Percentiles rank a stretch among this genome's conserved stretches.
These are phyloP conservation scores for Oryza nivara DNA, from an alignment of 176 grass and related monocot genomes.

Conservation along the genomic window DNA sequence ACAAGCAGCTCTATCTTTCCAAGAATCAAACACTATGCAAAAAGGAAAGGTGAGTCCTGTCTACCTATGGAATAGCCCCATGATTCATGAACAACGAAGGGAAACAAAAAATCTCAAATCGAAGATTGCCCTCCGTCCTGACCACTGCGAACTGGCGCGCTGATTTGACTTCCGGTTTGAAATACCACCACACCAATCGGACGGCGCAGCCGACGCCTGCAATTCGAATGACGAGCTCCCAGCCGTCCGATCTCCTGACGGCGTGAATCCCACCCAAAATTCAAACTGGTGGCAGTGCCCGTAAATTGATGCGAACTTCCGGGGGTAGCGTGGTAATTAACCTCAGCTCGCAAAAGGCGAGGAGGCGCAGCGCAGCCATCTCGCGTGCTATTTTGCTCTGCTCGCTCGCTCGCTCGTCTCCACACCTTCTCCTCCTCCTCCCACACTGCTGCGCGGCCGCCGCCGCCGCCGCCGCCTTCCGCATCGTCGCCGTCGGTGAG, in stretches of 20 bases:
- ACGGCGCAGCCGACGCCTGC: slow-evolving; percentile 4
- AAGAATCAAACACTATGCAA: neutral
- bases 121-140: neutral
- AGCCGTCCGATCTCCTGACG: slow-evolving; percentile 17
- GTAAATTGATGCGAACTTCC: neutral
- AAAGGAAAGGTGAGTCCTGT: neutral
- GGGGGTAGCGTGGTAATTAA: neutral
- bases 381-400: neutral
- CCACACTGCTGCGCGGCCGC: neutral
- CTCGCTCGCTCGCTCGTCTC: neutral
- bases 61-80: neutral
- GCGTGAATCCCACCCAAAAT: slow-evolving; percentile 25
- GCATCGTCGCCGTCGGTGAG: neutral
- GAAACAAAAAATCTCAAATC: neutral
- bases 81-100: neutral
- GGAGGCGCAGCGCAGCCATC: neutral
- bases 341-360: neutral
- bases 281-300: slow-evolving; percentile 25
- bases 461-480: neutral
- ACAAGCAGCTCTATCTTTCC: too few relatives aligned
- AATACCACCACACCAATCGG: neutral
- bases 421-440: neutral
- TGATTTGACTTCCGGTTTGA: neutral
- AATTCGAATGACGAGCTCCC: neutral
- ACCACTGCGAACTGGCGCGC: neutral